phyloP scores from a whole-genome alignment of 1,284 basidiomycete genomes.

The Trichosporon sp. region DNA sequence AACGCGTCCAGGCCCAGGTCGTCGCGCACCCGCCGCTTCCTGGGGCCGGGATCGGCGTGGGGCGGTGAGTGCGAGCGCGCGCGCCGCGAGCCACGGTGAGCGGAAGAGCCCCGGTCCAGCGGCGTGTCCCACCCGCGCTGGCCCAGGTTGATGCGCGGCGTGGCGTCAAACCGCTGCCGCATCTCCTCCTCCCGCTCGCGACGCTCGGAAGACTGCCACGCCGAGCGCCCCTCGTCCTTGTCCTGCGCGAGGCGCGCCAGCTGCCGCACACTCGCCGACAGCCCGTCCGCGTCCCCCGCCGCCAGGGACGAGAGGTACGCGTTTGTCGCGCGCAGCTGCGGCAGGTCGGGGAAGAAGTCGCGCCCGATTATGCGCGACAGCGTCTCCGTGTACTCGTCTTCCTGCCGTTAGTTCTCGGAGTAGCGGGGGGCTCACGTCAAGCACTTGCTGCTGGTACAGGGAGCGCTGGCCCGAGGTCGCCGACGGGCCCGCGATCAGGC shows the following conservation, averaged over 20 bases:
- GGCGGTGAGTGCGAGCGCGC: slow-evolving; percentile 11
- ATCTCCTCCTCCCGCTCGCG: slow-evolving; percentile 2
- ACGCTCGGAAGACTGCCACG: background rate
- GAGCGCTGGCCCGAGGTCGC: slow-evolving; percentile 29
- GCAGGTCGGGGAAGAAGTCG: slow-evolving; percentile 93
- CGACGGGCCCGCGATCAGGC: slow-evolving; percentile 33
- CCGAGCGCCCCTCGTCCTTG: slow-evolving; percentile 28
- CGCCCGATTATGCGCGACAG: slow-evolving; percentile 92
- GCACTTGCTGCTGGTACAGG: slow-evolving; percentile 43
- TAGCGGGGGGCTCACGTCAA: slow-evolving; percentile 32
- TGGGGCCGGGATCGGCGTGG: slow-evolving; percentile 7
- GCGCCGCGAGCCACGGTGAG: background rate
- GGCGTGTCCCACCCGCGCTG: slow-evolving; percentile 42
- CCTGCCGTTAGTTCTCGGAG: slow-evolving; percentile 46
- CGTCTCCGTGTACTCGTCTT: slow-evolving; percentile 89
- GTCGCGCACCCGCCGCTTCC: slow-evolving; percentile 32
- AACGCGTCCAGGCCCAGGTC: slow-evolving; percentile 71
- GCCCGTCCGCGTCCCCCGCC: slow-evolving; percentile 65
- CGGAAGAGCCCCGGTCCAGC: background rate
- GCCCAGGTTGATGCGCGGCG: slow-evolving; percentile 35
- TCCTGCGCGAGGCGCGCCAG: slow-evolving; percentile 59
- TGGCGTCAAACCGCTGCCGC: slow-evolving; percentile 22
- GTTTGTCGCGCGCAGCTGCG: slow-evolving; percentile 80
- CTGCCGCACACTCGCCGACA: slow-evolving; percentile 66
- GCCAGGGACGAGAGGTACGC: slow-evolving; percentile 73